Conservation (phyloP, 148 eudicot genomes). For the Selenicereus undatus region DNA sequence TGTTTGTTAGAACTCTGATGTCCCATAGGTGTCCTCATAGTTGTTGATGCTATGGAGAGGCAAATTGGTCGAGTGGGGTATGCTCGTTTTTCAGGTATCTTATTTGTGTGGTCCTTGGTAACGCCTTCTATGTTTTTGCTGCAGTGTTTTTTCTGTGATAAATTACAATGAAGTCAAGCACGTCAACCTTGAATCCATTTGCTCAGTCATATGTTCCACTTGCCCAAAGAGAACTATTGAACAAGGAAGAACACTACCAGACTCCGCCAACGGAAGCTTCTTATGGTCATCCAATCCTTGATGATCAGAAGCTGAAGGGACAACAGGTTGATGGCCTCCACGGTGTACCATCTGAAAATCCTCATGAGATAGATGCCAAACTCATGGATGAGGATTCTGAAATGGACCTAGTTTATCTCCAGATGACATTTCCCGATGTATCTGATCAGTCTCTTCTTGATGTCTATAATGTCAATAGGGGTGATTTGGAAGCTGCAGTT, state of each 20-base stretch:
- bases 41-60: neutral
- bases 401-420: constrained; percentile 79
- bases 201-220: constrained; percentile 75
- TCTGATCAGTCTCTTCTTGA: constrained; percentile 71
- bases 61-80: neutral
- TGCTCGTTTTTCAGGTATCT: neutral
- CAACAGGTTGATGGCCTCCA: constrained; percentile 26
- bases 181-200: constrained; percentile 70
- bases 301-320: constrained; percentile 37
- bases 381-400: constrained; percentile 53
- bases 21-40: neutral
- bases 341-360: constrained; percentile 40
- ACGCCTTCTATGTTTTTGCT: neutral
- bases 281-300: constrained; percentile 20
- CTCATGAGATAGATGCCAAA: constrained; percentile 30
- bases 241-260: constrained; percentile 30
- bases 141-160: constrained; percentile 28
- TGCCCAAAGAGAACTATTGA: constrained; percentile 43
- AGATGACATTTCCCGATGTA: constrained; percentile 75
- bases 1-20: neutral
- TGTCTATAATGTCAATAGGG: constrained; percentile 57
- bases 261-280: constrained; percentile 20
- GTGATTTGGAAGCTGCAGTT: constrained; percentile 74
- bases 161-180: constrained; percentile 51
- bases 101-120: neutral